Evolutionary conservation across 2,329 filamentous ascomycete species (phyloP).

Genomic region (Ceratocystis albifundus): DNA sequence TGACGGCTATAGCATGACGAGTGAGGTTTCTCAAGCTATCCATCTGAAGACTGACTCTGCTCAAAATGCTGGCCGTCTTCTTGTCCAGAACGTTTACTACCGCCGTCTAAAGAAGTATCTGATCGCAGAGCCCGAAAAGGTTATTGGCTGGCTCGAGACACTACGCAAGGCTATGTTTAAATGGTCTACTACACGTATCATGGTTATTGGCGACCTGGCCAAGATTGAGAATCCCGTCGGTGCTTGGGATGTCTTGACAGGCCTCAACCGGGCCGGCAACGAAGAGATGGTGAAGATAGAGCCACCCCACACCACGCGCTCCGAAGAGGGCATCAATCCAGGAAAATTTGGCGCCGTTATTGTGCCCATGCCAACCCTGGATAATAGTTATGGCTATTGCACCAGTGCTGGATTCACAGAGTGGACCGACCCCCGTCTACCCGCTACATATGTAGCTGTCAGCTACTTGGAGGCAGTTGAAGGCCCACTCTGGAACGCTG

Average conservation of each 20-base stretch:
- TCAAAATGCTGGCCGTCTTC: conserved; percentile 62
- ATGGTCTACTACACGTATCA: conserved; percentile 72
- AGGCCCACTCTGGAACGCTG: conserved; percentile 85
- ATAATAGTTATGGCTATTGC: conserved; percentile 78
- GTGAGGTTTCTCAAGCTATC: conserved; percentile 60
- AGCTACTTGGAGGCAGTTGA: conserved; percentile 89
- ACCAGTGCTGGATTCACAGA: conserved; percentile 63
- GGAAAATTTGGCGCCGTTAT: conserved; percentile 65
- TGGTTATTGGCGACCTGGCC: conserved; percentile 69
- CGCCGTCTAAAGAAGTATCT: conserved; percentile 75
- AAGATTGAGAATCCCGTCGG: conserved; percentile 65
- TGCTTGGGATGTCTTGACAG: conserved; percentile 53
- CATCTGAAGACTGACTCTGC: conserved; percentile 69
- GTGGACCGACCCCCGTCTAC: conserved; percentile 64
- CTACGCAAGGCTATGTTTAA: conserved; percentile 66
- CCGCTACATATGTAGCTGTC: conserved; percentile 75
- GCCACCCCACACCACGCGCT: conserved; percentile 59
- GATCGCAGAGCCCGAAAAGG: conserved; percentile 59
- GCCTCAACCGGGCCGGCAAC: conserved; percentile 29
- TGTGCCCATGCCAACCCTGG: conserved; percentile 81
- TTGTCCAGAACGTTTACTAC: conserved; percentile 80
- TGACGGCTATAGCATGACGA: conserved; percentile 58
- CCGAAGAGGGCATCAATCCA: conserved; percentile 58
- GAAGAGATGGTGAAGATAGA: conserved; percentile 46
- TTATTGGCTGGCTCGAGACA: conserved; percentile 65